Conservation (phyloP, 257 asterid species). For the Solanum chilense region DNA sequence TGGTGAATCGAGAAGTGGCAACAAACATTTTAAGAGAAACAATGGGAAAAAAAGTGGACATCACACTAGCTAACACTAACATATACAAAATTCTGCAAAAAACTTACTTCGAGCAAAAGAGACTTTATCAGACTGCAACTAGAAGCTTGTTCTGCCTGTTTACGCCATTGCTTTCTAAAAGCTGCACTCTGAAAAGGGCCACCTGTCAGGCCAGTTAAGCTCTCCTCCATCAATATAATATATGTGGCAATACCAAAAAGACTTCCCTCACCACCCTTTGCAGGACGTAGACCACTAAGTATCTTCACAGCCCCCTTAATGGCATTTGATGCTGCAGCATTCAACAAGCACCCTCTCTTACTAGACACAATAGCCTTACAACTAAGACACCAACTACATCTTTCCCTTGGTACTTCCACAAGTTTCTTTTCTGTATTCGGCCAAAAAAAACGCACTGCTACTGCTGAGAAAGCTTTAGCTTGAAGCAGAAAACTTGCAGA, state of each 20-base stretch:
- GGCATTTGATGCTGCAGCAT: conserved; percentile 77
- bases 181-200: conserved; percentile 55
- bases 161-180: conserved; percentile 64
- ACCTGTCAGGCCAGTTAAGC: conserved; percentile 50
- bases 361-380: conserved; percentile 60
- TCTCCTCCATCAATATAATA: conserved; percentile 66
- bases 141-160: conserved; percentile 51
- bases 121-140: conserved; percentile 36
- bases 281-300: conserved; percentile 39
- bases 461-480: conserved; percentile 65
- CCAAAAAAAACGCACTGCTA: conserved; percentile 68
- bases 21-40: background rate
- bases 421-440: conserved; percentile 71
- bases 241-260: conserved; percentile 51
- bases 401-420: conserved; percentile 72
- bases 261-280: conserved; percentile 51
- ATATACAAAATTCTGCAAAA: background rate
- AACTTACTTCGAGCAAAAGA: conserved; percentile 65
- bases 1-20: background rate
- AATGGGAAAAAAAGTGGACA: background rate
- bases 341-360: conserved; percentile 71
- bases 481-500: conserved; percentile 50
- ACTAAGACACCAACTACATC: conserved; percentile 85
- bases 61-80: background rate
- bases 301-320: conserved; percentile 52